These are phyloP conservation scores for Hordeum pubiflorum DNA, from an alignment of 202 grass and related monocot genomes.

Conservation along the genomic window DNA sequence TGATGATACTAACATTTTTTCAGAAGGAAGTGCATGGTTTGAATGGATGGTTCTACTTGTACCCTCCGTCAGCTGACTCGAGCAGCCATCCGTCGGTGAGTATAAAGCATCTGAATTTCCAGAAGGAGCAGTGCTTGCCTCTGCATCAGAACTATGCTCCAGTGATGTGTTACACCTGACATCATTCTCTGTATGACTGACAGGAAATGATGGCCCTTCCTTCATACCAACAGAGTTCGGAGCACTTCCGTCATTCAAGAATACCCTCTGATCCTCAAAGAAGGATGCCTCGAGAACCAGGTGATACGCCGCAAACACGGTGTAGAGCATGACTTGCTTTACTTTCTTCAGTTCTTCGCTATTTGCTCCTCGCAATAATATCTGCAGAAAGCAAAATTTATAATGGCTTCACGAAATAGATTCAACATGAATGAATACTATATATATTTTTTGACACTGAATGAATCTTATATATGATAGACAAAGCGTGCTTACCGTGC, in stretches of 20 bases:
- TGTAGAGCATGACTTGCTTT: slow-evolving; percentile 68
- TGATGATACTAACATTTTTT: neutral
- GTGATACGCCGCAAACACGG: slow-evolving; percentile 84
- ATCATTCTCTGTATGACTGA: neutral
- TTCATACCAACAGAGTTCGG: slow-evolving; percentile 6
- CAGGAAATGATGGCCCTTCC: neutral
- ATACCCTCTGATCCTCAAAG: slow-evolving; percentile 79
- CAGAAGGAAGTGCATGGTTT: slow-evolving; percentile 9
- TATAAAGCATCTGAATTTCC: neutral
- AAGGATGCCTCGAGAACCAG: slow-evolving; percentile 83
- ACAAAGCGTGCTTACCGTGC: slow-evolving; percentile 47
- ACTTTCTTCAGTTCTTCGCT: slow-evolving; percentile 78
- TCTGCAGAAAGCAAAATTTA: slow-evolving; percentile 39
- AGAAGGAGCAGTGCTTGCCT: neutral
- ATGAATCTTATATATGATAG: neutral
- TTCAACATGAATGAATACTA: neutral
- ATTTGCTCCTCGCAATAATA: slow-evolving; percentile 66
- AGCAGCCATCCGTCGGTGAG: neutral
- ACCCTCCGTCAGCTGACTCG: neutral
- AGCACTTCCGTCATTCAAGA: slow-evolving; percentile 39
- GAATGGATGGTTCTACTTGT: neutral
- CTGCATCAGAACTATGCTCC: neutral
- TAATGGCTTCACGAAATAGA: neutral
- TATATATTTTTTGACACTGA: too few species aligned
- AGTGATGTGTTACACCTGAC: neutral